Base-by-base conservation (phyloP, 2,329 filamentous ascomycete genomes). In the Thielaviopsis ethacetica region DNA sequence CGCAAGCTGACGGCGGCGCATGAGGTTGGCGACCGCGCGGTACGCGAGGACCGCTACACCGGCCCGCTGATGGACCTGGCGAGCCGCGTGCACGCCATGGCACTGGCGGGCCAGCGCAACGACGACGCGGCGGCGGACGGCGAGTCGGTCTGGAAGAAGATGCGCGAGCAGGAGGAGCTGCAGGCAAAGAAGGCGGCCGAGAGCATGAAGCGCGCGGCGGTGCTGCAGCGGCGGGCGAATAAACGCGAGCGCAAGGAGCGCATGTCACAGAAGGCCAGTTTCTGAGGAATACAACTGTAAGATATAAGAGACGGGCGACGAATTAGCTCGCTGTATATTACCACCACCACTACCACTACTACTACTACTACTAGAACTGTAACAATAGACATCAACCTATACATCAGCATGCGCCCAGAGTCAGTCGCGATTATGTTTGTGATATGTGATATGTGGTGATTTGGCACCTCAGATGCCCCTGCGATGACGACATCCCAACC, bases 61-160 rank as follows among this genome's bases (percentile, higher is more conserved):
- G 59, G 59, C 38, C 59, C 59, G 3, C 50, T 61, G 26, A 27
- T 53, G n/a, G 59, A 61, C 38, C 53, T 61, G 51, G 51, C 59
- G 3, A 51, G 27, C n/a, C 41, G 59, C 13, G 56, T 61, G 21
- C 47, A 56, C 19, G 59, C 59, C n/a, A 56, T 52, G 51, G 54
- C 59, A 12, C 17, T 54, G n/a, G 56, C 30, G 24, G 54, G 54
- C 41, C 50, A 56, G 19, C 27, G 30, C 24, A 50, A 41, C 19
- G 56, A 41, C 19, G 56, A 15, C 24, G 1, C 27, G 22, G 17
- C 34, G 17, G 21, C 30, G 5, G 10, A 12, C 10, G 10, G 38
- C 52, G 50, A 44, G 38, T 2, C 38, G 38, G 15, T n/a, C 5
- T 44, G 38, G 38, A 7, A n/a, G 7, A 15, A 44, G 13, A 15